Conservation (phyloP, 148 eudicot species). For the Amaranthus palmeri region DNA sequence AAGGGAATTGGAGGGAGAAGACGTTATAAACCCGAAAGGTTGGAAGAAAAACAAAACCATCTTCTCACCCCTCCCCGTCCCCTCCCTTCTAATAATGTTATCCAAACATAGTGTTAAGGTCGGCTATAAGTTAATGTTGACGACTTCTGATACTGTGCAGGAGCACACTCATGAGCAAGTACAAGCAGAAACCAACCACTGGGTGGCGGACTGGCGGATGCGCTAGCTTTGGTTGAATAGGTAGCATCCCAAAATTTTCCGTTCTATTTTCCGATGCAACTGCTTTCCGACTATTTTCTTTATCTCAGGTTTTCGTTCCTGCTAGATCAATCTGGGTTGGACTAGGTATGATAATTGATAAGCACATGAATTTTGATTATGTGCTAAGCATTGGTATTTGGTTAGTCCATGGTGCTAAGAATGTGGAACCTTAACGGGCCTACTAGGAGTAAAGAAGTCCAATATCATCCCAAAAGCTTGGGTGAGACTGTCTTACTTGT, state of each 20-base stretch:
- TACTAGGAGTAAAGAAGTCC: no score
- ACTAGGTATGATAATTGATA: not conserved
- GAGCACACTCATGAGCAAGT: slow-evolving; percentile 28
- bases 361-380: not conserved
- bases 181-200: slow-evolving; percentile 17
- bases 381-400: not conserved
- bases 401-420: not conserved
- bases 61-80: no score
- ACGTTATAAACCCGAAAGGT: no score
- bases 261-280: no score
- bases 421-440: no score
- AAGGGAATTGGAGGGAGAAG: no score
- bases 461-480: no score
- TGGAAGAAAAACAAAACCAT: no score
- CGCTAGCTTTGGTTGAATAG: slow-evolving; percentile 30
- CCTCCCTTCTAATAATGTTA: no score
- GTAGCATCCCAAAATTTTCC: not conserved
- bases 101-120: not conserved
- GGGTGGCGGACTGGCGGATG: not conserved
- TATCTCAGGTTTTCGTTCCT: not conserved
- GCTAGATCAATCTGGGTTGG: not conserved
- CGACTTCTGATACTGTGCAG: slow-evolving; percentile 15
- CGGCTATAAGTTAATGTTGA: not conserved
- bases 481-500: no score
- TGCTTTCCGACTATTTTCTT: not conserved